These are phyloP conservation scores for Cercospora citrullina DNA, from an alignment of 2,329 filamentous ascomycete genomes.

Conservation along the genomic window DNA sequence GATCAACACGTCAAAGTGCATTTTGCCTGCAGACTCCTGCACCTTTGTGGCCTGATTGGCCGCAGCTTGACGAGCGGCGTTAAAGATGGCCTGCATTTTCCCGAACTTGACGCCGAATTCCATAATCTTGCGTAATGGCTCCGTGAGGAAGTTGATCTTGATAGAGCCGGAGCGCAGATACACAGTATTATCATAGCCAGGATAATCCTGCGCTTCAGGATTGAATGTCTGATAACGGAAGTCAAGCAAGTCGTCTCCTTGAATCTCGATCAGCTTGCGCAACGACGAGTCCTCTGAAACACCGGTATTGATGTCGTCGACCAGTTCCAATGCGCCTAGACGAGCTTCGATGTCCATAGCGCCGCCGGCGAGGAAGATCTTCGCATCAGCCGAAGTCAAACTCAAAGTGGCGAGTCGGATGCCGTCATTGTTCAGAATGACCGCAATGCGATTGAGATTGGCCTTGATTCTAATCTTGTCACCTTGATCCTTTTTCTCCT, in stretches of 20 bases:
- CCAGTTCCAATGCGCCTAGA: slow-evolving; percentile 81
- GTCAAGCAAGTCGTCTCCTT: slow-evolving; percentile 92
- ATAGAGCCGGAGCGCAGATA: slow-evolving; percentile 89
- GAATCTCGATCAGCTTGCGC: slow-evolving; percentile 86
- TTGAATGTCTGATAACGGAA: slow-evolving; percentile 98
- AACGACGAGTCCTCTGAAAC: slow-evolving; percentile 78
- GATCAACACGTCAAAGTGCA: slow-evolving; percentile 91
- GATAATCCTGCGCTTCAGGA: slow-evolving; percentile 71
- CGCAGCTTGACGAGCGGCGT: slow-evolving; percentile 90
- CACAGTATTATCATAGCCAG: slow-evolving; percentile 91
- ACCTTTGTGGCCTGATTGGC: slow-evolving; percentile 91
- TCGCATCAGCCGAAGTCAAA: slow-evolving; percentile 87
- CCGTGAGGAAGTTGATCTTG: slow-evolving; percentile 94
- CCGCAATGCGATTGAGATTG: slow-evolving; percentile 85
- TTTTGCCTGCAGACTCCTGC: slow-evolving; percentile 83
- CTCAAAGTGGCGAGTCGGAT: slow-evolving; percentile 90
- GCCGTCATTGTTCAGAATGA: slow-evolving; percentile 97
- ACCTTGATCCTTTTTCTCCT: slow-evolving; percentile 52
- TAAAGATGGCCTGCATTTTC: slow-evolving; percentile 99
- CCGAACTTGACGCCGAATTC: slow-evolving; percentile 98
- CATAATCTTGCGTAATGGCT: slow-evolving; percentile 97
- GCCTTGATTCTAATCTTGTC: slow-evolving; percentile 87
- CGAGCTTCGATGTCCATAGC: slow-evolving; percentile 85
- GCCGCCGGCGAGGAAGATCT: slow-evolving; percentile 80
- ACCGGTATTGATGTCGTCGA: slow-evolving; percentile 92